Evolutionary conservation across 768 basidiomycete genomes (phyloP).

Genomic region (Cystobasidiopsis lactophilus): DNA sequence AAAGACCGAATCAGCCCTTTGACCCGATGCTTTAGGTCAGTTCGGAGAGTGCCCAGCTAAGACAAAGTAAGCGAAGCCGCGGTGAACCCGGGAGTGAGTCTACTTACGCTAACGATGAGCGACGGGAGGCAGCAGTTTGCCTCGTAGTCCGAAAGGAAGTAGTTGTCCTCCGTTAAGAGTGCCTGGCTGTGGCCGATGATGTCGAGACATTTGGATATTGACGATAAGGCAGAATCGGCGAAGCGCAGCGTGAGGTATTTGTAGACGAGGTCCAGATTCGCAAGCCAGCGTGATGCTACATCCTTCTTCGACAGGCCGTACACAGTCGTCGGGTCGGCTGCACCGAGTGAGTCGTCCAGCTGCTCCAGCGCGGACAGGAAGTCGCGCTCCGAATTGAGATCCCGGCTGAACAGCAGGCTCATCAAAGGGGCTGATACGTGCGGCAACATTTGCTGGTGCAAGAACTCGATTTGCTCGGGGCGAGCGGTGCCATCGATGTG

Average conservation of each 20-base stretch:
- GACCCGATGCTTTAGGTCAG: constrained; percentile 54
- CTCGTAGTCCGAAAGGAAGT: constrained; percentile 66
- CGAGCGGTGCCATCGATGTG: constrained; percentile 32
- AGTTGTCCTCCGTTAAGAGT: constrained; percentile 47
- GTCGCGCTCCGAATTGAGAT: constrained; percentile 87
- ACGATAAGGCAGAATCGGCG: constrained; percentile 74
- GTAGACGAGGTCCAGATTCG: constrained; percentile 72
- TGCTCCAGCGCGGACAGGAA: constrained; percentile 52
- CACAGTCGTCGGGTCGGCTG: constrained; percentile 28
- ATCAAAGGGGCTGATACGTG: constrained; percentile 54
- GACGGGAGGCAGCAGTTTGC: constrained; percentile 73
- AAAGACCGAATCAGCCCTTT: constrained; percentile 63
- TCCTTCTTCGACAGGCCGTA: constrained; percentile 31
- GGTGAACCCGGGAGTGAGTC: not conserved
- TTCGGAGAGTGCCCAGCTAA: constrained; percentile 80
- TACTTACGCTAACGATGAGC: constrained; percentile 57
- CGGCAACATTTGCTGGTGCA: constrained; percentile 81
- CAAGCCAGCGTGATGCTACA: constrained; percentile 43
- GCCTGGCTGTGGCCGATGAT: constrained; percentile 54
- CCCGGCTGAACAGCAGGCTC: constrained; percentile 68
- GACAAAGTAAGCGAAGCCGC: not conserved
- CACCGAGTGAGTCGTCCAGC: constrained; percentile 42
- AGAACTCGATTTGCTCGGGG: constrained; percentile 62
- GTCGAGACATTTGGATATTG: constrained; percentile 70
- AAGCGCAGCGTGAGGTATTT: constrained; percentile 83